phyloP scores from a whole-genome alignment of 164 flowering plant genomes.

The Taxillus chinensis region DNA sequence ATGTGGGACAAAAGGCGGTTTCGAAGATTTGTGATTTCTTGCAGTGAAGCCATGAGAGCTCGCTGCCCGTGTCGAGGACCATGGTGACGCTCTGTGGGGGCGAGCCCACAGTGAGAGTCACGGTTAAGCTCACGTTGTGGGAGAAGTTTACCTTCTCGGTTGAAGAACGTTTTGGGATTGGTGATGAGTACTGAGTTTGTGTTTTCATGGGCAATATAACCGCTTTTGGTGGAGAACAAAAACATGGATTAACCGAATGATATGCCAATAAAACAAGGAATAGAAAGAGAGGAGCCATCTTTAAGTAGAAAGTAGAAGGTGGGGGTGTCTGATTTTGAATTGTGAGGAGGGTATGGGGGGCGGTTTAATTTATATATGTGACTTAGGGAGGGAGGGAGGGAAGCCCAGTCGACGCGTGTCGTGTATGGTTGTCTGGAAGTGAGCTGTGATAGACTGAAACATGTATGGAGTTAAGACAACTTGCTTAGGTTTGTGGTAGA shows the following conservation, averaged over 20 bases:
- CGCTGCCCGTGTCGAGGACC: slow-evolving; percentile 6
- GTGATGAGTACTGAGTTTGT: neutral
- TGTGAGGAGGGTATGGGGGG: no score
- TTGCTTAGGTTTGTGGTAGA: neutral
- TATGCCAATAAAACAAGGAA: neutral
- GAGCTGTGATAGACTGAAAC: neutral
- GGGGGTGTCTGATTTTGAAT: no score
- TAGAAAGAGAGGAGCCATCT: neutral
- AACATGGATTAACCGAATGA: neutral
- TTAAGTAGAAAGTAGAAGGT: no score
- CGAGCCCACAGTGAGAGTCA: neutral
- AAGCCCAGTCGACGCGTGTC: no score
- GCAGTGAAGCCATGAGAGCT: slow-evolving; percentile 3
- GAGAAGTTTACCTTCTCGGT: neutral
- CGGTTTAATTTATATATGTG: no score
- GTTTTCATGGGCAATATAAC: neutral
- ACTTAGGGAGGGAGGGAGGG: neutral
- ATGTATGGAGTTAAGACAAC: neutral
- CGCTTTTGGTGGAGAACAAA: neutral
- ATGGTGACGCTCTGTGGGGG: neutral
- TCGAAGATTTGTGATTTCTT: neutral
- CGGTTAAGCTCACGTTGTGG: slow-evolving; percentile 1
- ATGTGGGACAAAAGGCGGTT: neutral
- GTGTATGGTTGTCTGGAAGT: neutral
- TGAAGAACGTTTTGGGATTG: neutral